Evolutionary conservation across 2,329 filamentous ascomycete species (phyloP).

Genomic region (Colletotrichum sp.): DNA sequence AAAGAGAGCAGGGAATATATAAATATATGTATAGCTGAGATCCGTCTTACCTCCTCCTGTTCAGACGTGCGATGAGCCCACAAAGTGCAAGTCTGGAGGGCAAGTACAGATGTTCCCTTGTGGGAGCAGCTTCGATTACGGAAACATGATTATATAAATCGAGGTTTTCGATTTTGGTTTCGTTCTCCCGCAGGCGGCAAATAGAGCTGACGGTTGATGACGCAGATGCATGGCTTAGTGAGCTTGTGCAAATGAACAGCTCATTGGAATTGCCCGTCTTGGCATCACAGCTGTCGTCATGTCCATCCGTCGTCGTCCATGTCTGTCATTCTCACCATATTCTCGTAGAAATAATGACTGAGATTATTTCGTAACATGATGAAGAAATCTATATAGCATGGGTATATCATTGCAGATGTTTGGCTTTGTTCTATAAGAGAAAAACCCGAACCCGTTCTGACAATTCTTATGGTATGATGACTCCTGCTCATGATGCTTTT

Average conservation of each 20-base stretch:
- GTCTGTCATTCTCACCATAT: neutral
- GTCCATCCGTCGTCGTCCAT: fast-evolving
- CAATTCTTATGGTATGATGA: too few species aligned
- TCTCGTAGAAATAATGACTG: fast-evolving
- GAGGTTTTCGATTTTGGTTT: neutral
- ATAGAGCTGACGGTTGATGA: neutral
- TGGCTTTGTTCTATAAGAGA: too few species aligned
- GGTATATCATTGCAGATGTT: too few species aligned
- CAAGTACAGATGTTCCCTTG: neutral
- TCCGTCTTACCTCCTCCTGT: neutral
- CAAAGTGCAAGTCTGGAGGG: fast-evolving
- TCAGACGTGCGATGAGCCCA: neutral
- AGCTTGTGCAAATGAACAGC: too few species aligned
- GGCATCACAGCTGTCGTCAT: neutral
- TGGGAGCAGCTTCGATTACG: neutral
- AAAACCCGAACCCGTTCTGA: too few species aligned
- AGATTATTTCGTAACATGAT: too few species aligned
- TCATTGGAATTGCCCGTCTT: fast-evolving
- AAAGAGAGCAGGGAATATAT: neutral
- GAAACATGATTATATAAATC: neutral
- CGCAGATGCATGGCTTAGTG: neutral
- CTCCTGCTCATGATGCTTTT: too few species aligned
- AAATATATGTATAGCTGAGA: neutral
- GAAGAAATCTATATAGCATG: too few species aligned
- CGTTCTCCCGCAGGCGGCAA: neutral